Evolutionary conservation across 1,284 basidiomycete genomes (phyloP).

Genomic region (Calocybe gambosa): DNA sequence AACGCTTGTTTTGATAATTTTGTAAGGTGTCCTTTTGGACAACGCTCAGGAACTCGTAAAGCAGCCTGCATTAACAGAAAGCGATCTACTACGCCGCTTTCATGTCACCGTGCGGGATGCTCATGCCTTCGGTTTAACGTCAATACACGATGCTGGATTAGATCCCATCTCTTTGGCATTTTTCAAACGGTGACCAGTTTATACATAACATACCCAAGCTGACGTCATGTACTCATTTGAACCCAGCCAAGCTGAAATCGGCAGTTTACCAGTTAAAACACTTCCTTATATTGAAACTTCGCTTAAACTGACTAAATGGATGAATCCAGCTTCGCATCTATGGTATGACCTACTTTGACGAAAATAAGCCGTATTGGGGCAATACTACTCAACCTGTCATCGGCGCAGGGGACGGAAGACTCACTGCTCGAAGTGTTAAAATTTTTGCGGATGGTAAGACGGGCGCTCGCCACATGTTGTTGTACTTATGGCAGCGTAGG

Average conservation of each 20-base stretch:
- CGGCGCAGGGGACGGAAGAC: conserved; percentile 49
- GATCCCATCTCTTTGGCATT: conserved; percentile 65
- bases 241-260: conserved; percentile 50
- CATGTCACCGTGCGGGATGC: conserved; percentile 61
- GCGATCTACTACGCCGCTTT: conserved; percentile 60
- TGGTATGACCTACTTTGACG: conserved; percentile 68
- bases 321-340: conserved; percentile 58
- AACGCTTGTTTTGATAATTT: too few relatives aligned
- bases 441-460: conserved; percentile 77
- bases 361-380: conserved; percentile 74
- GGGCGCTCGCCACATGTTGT: conserved; percentile 8
- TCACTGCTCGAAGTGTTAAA: conserved; percentile 79
- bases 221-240: conserved; percentile 4
- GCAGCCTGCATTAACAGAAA: conserved; percentile 59
- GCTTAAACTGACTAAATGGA: not conserved
- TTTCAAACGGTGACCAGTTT: conserved; percentile 52
- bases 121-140: conserved; percentile 66
- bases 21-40: conserved; percentile 60
- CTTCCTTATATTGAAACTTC: conserved; percentile 1
- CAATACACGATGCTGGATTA: conserved; percentile 81
- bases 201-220: not conserved
- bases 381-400: conserved; percentile 55
- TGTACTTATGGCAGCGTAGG: conserved; percentile 36
- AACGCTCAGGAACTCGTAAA: conserved; percentile 65
- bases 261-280: conserved; percentile 54